Base-by-base conservation (phyloP, 2,329 filamentous ascomycete genomes). In the Trichoderma endophyticum region DNA sequence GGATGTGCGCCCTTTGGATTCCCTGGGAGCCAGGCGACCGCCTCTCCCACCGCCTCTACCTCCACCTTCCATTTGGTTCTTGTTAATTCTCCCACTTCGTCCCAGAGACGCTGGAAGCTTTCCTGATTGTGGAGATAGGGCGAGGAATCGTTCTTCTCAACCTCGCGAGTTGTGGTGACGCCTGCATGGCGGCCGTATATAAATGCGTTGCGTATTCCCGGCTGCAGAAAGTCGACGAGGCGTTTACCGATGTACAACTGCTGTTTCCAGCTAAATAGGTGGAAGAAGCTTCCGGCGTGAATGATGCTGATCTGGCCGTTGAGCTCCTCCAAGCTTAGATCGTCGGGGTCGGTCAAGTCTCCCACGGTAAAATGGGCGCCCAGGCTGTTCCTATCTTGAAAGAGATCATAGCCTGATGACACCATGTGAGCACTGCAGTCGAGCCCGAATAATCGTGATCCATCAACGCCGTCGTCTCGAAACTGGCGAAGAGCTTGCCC, bases 371-470 rank as follows among this genome's bases (percentile, higher is more conserved):
- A 88, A 2, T 81, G 81, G 2, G 83, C 82, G 24, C 81, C 80
- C 6, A 89, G 79, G 39, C 71, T 82, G n/a, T 80, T 76, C 30
- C 84, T 83, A 73, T 92, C 91, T 60, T 85, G 83, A 80, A 92
- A 93, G 24, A 93, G 82, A 69, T 91, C 88, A 77, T 90, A 89
- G 32, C 88, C 88, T n/a, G 88, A 78, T 12, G 88, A 83, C 67
- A 89, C 82, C 74, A 89, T 87, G n/a, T 80, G 80, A 24, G 81
- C 75, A 57, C 85, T 82, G 3, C 87, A 73, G 73, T 89, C 87
- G 4, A 82, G 81, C 21, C 86, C 87, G 72, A 84, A 84, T n/a
- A 89, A 78, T 60, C 84, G 83, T 18, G 81, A 77, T 6, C 83
- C 80, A 28, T 83, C 79, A 8, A 86, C 86, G 24, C 87, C 87